Conservation (phyloP, 106 monocot species). For the Dioscorea zingiberensis region DNA sequence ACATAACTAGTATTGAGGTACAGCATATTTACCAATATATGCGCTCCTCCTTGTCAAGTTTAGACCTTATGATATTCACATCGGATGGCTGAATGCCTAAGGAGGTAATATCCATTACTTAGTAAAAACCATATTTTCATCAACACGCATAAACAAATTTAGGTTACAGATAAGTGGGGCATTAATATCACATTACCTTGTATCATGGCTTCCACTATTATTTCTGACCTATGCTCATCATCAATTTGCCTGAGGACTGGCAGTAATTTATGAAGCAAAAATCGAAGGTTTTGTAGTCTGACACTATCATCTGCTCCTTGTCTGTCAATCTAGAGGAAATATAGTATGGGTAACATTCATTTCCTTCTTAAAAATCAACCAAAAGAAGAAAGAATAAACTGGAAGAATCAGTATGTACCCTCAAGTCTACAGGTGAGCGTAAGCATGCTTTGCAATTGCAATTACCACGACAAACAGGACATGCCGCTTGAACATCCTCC, state of each 20-base stretch:
- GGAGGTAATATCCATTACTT: background rate
- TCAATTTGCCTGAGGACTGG: constrained; percentile 22
- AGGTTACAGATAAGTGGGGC: too few relatives aligned
- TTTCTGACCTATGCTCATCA: constrained; percentile 7
- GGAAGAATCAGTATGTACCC: background rate
- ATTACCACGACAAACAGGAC: constrained; percentile 18
- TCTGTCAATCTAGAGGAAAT: background rate
- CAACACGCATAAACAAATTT: too few relatives aligned
- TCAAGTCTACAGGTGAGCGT: constrained; percentile 1
- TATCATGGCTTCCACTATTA: constrained; percentile 14
- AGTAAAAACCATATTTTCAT: too few relatives aligned
- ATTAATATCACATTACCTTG: constrained; percentile 2
- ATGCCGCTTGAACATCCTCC: constrained; percentile 3
- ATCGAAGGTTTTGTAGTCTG: constrained; percentile 12
- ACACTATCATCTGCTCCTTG: constrained; percentile 1
- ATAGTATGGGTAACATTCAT: background rate
- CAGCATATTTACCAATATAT: constrained; percentile 12
- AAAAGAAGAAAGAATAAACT: background rate
- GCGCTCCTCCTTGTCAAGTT: constrained; percentile 18
- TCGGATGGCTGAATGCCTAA: constrained; percentile 1
- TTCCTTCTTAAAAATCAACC: background rate
- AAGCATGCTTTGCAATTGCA: constrained; percentile 25
- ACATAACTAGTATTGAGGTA: too few relatives aligned
- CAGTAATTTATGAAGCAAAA: constrained; percentile 10
- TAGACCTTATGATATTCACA: constrained; percentile 9